Conservation (phyloP, 352 stramenopile genomes). For the Globisporangium cederbergense region DNA sequence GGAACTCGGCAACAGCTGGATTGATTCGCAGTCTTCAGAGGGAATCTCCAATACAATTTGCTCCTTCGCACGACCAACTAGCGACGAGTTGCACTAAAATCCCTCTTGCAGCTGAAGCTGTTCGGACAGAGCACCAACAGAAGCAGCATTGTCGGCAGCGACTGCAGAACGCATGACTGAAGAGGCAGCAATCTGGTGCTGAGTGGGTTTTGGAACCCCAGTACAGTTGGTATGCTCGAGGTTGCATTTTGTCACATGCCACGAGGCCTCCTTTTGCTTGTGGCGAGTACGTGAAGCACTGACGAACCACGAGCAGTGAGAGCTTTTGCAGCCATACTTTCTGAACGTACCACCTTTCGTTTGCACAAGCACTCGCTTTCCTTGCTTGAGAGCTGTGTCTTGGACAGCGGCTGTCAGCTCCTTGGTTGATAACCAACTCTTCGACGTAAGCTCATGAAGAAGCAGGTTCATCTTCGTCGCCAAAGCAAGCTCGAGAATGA, state of each 20-base stretch:
- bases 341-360: too few species aligned
- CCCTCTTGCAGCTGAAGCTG: not conserved
- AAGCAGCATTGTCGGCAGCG: not conserved
- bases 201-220: not conserved
- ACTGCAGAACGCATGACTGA: not conserved
- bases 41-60: not conserved
- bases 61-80: not conserved
- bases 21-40: not conserved
- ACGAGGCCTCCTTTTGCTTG: not conserved
- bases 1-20: not conserved
- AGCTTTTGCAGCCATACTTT: not conserved
- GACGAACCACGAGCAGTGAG: not conserved
- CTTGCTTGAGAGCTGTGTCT: too few species aligned
- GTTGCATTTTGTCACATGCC: not conserved
- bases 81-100: not conserved
- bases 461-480: too few species aligned
- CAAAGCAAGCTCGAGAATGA: too few species aligned
- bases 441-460: too few species aligned
- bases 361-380: too few species aligned
- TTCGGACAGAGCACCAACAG: not conserved
- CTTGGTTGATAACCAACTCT: too few species aligned
- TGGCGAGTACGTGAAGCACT: not conserved
- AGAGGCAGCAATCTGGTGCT: not conserved
- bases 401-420: too few species aligned
- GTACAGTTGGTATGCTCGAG: not conserved